A percentile compares a stretch with the other conserved stretches of the same genome.
These are phyloP conservation scores for Candida wancherniae DNA, from an alignment of 805 yeast genomes.

Conservation along the genomic window DNA sequence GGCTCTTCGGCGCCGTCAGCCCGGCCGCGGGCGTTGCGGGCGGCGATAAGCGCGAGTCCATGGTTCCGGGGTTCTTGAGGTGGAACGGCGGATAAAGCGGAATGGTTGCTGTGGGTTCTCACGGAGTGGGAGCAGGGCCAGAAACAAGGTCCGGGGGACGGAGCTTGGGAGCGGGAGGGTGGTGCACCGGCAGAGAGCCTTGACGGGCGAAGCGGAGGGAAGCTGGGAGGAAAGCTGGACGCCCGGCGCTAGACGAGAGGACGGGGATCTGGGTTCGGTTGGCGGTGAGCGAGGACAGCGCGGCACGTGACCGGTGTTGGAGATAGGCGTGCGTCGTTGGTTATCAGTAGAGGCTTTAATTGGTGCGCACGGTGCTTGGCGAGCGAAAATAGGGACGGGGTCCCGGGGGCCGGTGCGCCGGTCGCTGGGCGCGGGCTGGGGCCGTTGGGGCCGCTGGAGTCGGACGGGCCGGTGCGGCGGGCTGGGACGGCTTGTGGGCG, in stretches of 20 bases:
- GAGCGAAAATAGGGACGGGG: too few relatives aligned
- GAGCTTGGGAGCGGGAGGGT: neutral
- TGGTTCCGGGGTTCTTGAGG: slow-evolving; percentile 11
- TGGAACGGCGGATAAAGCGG: slow-evolving; percentile 18
- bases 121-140: neutral
- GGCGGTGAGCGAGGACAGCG: neutral
- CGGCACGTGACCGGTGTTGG: slow-evolving; percentile 4
- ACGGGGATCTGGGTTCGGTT: neutral
- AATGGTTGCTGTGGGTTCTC: slow-evolving; percentile 7
- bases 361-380: too few relatives aligned
- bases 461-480: too few relatives aligned
- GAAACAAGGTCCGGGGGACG: neutral
- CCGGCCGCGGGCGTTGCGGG: neutral
- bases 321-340: neutral
- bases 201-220: neutral
- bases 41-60: slow-evolving; percentile 8
- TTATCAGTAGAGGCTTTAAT: slow-evolving; percentile 4
- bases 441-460: too few relatives aligned
- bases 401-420: too few relatives aligned
- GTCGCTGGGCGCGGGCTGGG: too few relatives aligned
- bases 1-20: slow-evolving; percentile 5
- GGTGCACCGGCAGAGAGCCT: neutral
- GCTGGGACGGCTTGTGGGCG: too few relatives aligned
- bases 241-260: neutral
- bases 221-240: neutral